These are phyloP conservation scores for Scleroderma citrinum DNA, from an alignment of 768 basidiomycete species.

Conservation along the genomic window DNA sequence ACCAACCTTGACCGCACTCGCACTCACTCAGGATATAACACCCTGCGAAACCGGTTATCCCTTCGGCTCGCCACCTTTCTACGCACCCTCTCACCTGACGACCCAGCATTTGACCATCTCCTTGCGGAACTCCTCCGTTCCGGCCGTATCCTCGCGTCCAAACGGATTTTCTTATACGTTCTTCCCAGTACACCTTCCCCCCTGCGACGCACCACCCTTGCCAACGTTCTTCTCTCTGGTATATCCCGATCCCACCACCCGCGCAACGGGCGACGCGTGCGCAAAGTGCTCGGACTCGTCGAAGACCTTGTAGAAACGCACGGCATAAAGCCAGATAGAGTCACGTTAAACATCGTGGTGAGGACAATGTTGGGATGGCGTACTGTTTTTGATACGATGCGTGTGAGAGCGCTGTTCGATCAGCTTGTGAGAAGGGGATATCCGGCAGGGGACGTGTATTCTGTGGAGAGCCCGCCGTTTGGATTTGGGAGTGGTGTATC, in stretches of 20 bases:
- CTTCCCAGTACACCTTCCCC: constrained; percentile 21
- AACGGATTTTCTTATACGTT: constrained; percentile 32
- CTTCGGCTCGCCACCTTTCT: constrained; percentile 15
- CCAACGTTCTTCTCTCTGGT: constrained; percentile 54
- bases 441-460: constrained; percentile 31
- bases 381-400: constrained; percentile 33
- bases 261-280: constrained; percentile 42
- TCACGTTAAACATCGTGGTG: constrained; percentile 66
- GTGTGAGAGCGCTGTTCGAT: constrained; percentile 58
- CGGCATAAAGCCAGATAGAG: constrained; percentile 55
- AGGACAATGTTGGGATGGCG: constrained; percentile 54
- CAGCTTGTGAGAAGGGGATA: constrained; percentile 56
- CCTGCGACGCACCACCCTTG: constrained; percentile 37
- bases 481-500: constrained; percentile 21
- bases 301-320: constrained; percentile 37
- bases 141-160: constrained; percentile 39
- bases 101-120: constrained; percentile 8
- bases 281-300: constrained; percentile 35
- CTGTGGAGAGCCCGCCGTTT: constrained; percentile 39
- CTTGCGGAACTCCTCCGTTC: constrained; percentile 24
- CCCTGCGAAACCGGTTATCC: constrained; percentile 5
- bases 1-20: too few relatives aligned
- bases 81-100: constrained; percentile 4
- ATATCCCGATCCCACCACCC: constrained; percentile 28
- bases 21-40: neutral